Conservation (phyloP, 2,329 filamentous ascomycete species). For the Berkeleyomyces rouxiae region DNA sequence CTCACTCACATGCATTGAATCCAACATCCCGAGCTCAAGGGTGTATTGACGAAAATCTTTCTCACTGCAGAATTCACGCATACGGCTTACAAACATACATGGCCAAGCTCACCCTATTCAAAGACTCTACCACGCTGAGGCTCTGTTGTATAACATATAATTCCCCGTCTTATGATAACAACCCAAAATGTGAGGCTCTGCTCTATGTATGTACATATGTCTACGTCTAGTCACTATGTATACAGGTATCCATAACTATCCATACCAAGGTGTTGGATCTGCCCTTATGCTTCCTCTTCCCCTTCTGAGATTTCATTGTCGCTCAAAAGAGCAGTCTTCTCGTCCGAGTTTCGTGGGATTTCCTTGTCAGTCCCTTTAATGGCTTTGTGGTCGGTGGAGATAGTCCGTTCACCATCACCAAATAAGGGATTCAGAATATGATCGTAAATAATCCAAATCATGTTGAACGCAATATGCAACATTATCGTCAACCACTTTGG, state of each 20-base stretch:
- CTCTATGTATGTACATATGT: not conserved
- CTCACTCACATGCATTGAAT: not conserved
- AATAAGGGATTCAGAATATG: constrained; percentile 41
- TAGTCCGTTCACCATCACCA: constrained; percentile 68
- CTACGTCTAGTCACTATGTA: not conserved
- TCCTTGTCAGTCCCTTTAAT: not conserved
- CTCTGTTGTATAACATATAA: not conserved
- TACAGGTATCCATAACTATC: too few relatives aligned
- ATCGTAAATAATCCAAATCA: constrained; percentile 32
- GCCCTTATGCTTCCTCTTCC: not conserved
- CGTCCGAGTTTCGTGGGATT: not conserved
- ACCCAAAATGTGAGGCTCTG: not conserved
- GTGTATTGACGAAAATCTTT: not conserved
- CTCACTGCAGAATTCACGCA: not conserved
- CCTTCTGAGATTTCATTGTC: not conserved
- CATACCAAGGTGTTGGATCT: not conserved
- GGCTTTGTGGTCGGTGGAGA: not conserved
- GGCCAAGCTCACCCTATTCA: too few relatives aligned
- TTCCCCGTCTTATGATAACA: not conserved
- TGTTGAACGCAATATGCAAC: constrained; percentile 27
- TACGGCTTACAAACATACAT: too few relatives aligned
- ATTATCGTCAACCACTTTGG: constrained; percentile 47
- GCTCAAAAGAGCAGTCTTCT: not conserved
- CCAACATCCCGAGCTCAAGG: not conserved
- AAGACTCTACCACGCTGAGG: not conserved